Evolutionary conservation across 2,329 filamentous ascomycete genomes (phyloP).

Genomic region (Aspergillus latus): DNA sequence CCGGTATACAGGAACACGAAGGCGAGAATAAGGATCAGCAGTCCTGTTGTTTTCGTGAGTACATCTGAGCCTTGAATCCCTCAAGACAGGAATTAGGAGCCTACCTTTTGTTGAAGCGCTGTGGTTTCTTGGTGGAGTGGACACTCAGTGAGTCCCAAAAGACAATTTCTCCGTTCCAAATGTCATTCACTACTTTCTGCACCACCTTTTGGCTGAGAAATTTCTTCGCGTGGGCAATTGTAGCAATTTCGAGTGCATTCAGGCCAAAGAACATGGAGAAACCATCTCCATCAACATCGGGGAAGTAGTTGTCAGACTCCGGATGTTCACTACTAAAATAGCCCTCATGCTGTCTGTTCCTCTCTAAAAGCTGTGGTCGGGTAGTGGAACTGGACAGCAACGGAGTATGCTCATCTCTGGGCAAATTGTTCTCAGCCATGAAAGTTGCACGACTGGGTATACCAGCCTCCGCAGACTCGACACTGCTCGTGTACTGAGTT

Average conservation of each 20-base stretch:
- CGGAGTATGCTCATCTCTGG: constrained; percentile 31
- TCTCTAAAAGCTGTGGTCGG: constrained; percentile 32
- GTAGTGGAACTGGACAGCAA: constrained; percentile 28
- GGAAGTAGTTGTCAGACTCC: constrained; percentile 31
- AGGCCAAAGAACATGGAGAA: constrained; percentile 73
- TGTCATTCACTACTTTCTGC: constrained; percentile 78
- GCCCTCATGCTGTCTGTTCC: constrained; percentile 33
- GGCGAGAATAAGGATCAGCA: constrained; percentile 71
- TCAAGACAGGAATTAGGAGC: constrained; percentile 2
- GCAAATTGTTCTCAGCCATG: constrained; percentile 4
- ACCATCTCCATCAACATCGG: constrained; percentile 55
- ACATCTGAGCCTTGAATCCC: neutral
- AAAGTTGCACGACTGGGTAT: constrained; percentile 17
- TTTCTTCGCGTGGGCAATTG: constrained; percentile 76
- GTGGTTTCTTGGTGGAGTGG: constrained; percentile 70
- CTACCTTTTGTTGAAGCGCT: constrained; percentile 66
- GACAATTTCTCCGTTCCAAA: constrained; percentile 83
- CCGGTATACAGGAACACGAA: constrained; percentile 78
- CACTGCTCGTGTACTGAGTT: constrained; percentile 19
- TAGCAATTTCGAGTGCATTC: constrained; percentile 84
- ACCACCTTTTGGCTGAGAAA: constrained; percentile 79
- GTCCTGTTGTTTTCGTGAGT: constrained; percentile 42
- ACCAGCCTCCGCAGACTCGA: constrained; percentile 25
- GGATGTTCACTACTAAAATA: constrained; percentile 52
- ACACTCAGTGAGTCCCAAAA: constrained; percentile 82